Conservation (phyloP, 257 asterid genomes). For the Mentha longifolia region DNA sequence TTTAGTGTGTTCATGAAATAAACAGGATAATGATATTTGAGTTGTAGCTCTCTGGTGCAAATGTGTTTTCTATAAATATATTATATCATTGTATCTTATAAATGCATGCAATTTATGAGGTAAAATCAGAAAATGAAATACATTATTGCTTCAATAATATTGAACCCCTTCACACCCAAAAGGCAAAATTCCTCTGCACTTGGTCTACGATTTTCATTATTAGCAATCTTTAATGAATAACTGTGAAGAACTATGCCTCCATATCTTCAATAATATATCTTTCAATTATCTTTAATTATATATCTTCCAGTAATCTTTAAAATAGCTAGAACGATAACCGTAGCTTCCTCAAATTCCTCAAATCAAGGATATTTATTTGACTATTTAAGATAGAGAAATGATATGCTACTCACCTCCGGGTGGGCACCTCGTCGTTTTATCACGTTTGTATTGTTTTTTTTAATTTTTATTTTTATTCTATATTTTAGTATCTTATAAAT, state of each 20-base stretch:
- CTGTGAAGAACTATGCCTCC: constrained; percentile 4
- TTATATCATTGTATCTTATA: background rate
- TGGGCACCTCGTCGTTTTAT: too few species aligned
- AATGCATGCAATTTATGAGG: background rate
- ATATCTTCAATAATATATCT: background rate
- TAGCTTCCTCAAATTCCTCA: too few species aligned
- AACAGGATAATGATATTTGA: too few species aligned
- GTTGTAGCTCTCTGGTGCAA: background rate
- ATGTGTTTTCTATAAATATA: constrained; percentile 5
- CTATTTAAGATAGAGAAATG: too few species aligned
- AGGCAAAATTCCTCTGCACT: constrained; percentile 21
- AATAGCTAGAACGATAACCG: constrained; percentile 22
- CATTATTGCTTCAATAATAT: background rate
- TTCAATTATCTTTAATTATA: background rate
- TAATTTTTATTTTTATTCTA: too few species aligned
- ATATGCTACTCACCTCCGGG: too few species aligned
- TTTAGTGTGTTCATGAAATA: background rate
- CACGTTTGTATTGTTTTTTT: too few species aligned
- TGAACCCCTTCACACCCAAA: background rate
- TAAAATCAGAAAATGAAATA: background rate
- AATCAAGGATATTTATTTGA: too few species aligned
- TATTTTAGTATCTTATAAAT: too few species aligned
- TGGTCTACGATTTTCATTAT: constrained; percentile 34
- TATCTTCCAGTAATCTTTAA: background rate
- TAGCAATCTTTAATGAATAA: constrained; percentile 39